Percentiles rank a stretch among this genome's conserved stretches.
Conservation (phyloP, 192 early-diverging fungal species). For the Chytriomyces hyalinus region DNA sequence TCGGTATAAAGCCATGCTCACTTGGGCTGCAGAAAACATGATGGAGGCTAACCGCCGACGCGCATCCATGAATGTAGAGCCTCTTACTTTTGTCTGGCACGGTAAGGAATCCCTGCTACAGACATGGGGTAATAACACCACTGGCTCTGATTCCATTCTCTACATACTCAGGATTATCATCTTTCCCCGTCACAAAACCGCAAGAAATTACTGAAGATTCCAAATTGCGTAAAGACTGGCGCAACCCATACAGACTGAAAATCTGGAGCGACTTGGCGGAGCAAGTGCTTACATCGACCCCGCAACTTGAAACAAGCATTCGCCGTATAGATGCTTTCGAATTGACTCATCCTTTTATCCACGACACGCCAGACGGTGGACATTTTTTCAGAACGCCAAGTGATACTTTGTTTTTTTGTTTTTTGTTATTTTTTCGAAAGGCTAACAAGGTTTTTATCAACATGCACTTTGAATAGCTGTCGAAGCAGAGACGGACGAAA, state of each 20-base stretch:
- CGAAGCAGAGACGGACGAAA: conserved; percentile 3
- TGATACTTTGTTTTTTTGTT: too few species aligned
- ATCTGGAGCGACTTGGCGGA: not conserved
- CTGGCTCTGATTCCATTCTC: too few species aligned
- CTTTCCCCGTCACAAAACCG: not conserved
- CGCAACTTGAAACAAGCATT: not conserved
- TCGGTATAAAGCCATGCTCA: conserved; percentile 2
- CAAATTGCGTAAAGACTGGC: conserved; percentile 10
- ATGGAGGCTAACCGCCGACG: not conserved
- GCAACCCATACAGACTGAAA: not conserved
- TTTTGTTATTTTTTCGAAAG: too few species aligned
- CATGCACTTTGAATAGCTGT: not conserved
- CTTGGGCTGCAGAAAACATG: not conserved
- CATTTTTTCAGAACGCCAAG: conserved; percentile 11
- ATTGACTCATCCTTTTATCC: not conserved
- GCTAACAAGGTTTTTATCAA: too few species aligned
- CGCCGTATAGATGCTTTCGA: not conserved
- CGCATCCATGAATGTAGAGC: not conserved
- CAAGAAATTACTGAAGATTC: not conserved
- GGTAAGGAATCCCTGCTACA: not conserved
- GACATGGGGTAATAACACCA: too few species aligned
- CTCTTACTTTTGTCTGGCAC: conserved; percentile 4
- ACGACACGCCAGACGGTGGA: not conserved
- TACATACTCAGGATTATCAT: not conserved
- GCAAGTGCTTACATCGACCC: not conserved